Conservation (phyloP, 805 yeast species). For the Candida sithepensis region DNA sequence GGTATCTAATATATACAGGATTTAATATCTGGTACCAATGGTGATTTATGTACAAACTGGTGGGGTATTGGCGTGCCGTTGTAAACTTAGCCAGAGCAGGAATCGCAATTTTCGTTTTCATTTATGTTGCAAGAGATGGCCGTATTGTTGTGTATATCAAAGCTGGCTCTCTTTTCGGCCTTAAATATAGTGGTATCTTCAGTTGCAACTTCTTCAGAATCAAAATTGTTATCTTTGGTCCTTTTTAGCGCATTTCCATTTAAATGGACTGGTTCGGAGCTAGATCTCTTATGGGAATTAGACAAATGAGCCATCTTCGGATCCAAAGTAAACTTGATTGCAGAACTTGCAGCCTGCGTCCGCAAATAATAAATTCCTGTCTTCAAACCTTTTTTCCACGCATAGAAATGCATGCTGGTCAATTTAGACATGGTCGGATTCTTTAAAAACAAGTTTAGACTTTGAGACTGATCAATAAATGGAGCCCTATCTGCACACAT, state of each 20-base stretch:
- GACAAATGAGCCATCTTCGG: constrained; percentile 20
- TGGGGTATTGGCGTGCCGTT: not conserved
- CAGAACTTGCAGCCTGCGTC: constrained; percentile 96
- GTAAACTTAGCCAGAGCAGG: constrained; percentile 30
- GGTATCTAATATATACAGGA: not conserved
- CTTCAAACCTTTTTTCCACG: constrained; percentile 97
- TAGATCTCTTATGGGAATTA: constrained; percentile 9
- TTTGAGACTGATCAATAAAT: constrained; percentile 86
- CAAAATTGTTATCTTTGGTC: constrained; percentile 1
- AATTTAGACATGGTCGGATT: constrained; percentile 95
- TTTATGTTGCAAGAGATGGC: constrained; percentile 18
- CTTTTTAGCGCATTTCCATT: constrained; percentile 7
- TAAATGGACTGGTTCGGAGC: constrained; percentile 11
- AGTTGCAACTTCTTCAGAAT: not conserved
- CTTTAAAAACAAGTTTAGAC: constrained; percentile 81
- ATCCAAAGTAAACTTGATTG: constrained; percentile 86
- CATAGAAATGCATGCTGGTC: constrained; percentile 97
- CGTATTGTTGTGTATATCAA: constrained; percentile 16
- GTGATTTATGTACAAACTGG: not conserved
- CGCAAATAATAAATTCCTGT: constrained; percentile 98
- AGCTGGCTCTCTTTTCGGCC: not conserved
- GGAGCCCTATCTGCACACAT: constrained; percentile 80
- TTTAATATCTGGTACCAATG: not conserved
- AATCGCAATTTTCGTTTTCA: constrained; percentile 34
- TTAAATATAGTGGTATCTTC: not conserved